phyloP scores from a whole-genome alignment of 129 eudicot species.

The Erigeron canadensis region DNA sequence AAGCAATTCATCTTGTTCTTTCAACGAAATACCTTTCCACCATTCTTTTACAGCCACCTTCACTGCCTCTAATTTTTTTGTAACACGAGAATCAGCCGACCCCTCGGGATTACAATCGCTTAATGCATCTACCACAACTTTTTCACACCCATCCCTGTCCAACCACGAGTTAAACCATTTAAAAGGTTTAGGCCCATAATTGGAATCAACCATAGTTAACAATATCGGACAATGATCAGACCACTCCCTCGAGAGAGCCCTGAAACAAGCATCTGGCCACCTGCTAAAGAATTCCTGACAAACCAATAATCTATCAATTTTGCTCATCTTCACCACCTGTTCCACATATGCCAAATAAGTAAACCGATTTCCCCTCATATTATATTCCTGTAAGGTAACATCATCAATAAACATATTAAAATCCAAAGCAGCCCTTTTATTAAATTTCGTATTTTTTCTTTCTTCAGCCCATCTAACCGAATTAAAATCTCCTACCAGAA shows the following conservation, averaged over 20 bases:
- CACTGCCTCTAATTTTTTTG: no score
- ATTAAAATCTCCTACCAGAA: neutral
- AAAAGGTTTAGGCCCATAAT: neutral
- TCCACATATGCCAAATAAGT: neutral
- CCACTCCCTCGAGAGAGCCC: neutral
- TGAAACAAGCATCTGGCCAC: neutral
- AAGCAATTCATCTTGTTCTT: no score
- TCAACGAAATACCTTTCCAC: no score
- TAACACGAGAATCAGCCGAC: no score
- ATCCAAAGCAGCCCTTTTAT: neutral
- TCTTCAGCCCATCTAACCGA: neutral
- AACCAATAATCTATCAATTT: neutral
- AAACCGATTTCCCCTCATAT: neutral
- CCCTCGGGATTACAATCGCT: no score
- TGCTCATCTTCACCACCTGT: neutral
- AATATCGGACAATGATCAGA: neutral
- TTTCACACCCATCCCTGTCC: neutral
- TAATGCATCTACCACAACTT: neutral
- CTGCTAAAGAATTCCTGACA: neutral
- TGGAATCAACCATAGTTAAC: neutral
- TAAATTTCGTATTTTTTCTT: neutral
- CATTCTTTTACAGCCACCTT: no score
- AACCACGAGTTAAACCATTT: neutral
- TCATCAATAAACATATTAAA: neutral
- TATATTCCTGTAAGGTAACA: neutral